Percentiles rank a stretch among this genome's conserved stretches.
Evolutionary conservation across 2,329 filamentous ascomycete species (phyloP).

Genomic region (Monilinia aucupariae): DNA sequence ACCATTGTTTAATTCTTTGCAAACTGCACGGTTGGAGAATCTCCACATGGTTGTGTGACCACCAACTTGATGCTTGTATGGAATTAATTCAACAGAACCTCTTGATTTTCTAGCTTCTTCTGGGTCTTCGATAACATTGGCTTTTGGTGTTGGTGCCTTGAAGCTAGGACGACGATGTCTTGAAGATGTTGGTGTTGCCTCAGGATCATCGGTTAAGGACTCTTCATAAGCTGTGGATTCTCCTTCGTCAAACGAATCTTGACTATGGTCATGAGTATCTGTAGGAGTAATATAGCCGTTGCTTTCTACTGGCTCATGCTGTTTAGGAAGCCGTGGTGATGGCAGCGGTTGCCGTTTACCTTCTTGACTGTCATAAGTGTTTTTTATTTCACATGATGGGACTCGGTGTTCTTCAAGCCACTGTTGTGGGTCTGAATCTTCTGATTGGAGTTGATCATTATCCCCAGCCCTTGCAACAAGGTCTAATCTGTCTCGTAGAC

Average conservation of each 20-base stretch:
- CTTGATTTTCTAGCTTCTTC: conserved; percentile 49
- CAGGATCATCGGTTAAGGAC: conserved; percentile 28
- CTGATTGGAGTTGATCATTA: conserved; percentile 18
- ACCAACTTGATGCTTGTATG: conserved; percentile 95
- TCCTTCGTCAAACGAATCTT: conserved; percentile 28
- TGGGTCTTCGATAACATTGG: conserved; percentile 49
- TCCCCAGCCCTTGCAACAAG: conserved; percentile 12
- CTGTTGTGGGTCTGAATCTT: conserved; percentile 32
- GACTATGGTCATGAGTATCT: conserved; percentile 19
- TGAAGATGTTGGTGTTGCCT: conserved; percentile 33
- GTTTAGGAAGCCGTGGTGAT: conserved; percentile 23
- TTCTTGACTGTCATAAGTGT: conserved; percentile 24
- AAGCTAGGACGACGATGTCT: conserved; percentile 37
- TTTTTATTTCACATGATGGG: conserved; percentile 36
- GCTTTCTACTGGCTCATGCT: conserved; percentile 18
- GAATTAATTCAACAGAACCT: conserved; percentile 90
- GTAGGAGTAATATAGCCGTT: conserved; percentile 13
- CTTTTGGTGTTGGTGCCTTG: conserved; percentile 42
- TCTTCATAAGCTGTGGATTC: conserved; percentile 28
- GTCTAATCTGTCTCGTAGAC: conserved; percentile 18
- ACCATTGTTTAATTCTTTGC: conserved; percentile 95
- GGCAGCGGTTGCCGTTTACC: conserved; percentile 17
- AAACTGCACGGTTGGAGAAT: conserved; percentile 90
- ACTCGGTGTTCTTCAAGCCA: conserved; percentile 36
- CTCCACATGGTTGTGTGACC: conserved; percentile 95